Conservation (phyloP, 2,329 filamentous ascomycete genomes). For the Salinomyces thailandicus region DNA sequence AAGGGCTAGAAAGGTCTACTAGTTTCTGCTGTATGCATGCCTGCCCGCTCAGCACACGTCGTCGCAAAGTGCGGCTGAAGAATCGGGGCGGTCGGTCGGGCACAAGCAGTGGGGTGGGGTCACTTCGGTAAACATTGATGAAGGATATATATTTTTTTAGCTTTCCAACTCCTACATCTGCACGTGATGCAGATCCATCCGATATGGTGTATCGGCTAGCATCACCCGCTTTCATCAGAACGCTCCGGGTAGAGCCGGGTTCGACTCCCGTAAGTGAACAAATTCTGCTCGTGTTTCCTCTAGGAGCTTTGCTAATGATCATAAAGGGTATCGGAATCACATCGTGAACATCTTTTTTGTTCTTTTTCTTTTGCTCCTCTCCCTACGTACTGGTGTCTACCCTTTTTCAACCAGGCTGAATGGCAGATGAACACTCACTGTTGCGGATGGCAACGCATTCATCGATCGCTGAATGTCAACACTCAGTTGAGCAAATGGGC, state of each 20-base stretch:
- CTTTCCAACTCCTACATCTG: not conserved
- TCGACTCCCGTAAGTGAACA: slow-evolving; percentile 2
- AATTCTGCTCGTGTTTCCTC: not conserved
- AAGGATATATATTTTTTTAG: not conserved
- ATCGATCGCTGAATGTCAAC: no score
- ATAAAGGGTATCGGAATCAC: not conserved
- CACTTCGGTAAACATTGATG: not conserved
- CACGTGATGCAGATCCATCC: no score
- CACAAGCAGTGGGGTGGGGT: no score
- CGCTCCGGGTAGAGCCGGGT: slow-evolving; percentile 1
- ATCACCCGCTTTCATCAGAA: slow-evolving; percentile 4
- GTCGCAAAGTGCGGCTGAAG: no score
- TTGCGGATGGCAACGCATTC: no score
- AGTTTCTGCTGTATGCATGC: no score
- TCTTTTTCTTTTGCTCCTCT: not conserved
- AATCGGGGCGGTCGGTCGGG: no score
- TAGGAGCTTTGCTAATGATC: not conserved
- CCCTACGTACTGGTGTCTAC: not conserved
- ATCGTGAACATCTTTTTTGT: not conserved
- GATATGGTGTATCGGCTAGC: slow-evolving; percentile 5
- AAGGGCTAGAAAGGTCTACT: no score
- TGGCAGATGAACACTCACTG: no score
- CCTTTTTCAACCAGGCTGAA: no score
- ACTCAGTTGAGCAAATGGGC: no score
- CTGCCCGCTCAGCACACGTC: no score